Percentiles rank a stretch among this genome's conserved stretches.
phyloP scores from a whole-genome alignment of 306 rosid species.

The Castanea mollissima region DNA sequence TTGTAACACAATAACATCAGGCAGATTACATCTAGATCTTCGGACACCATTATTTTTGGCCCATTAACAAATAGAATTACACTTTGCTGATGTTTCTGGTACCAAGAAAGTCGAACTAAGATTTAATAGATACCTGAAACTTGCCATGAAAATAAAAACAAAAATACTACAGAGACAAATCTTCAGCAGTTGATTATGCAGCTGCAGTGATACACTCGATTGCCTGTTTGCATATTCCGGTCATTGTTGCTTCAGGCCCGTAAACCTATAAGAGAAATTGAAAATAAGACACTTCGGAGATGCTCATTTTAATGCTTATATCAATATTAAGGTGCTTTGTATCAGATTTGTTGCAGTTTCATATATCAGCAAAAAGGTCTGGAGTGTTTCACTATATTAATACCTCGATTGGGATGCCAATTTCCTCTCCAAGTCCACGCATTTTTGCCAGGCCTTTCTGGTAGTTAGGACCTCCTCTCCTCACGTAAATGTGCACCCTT shows the following conservation, averaged over 20 bases:
- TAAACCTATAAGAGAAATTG: constrained; percentile 57
- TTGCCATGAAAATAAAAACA: constrained; percentile 11
- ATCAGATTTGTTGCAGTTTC: not conserved
- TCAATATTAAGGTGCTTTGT: not conserved
- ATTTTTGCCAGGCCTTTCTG: constrained; percentile 86
- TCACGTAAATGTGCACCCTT: constrained; percentile 74
- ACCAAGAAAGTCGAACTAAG: constrained; percentile 12
- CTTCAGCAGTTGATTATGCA: constrained; percentile 42
- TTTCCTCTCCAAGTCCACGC: constrained; percentile 84
- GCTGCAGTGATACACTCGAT: constrained; percentile 80
- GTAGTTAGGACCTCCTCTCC: constrained; percentile 99
- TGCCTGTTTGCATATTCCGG: constrained; percentile 97
- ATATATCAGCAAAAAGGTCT: constrained; percentile 4
- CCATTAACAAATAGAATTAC: constrained; percentile 9
- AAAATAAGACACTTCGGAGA: not conserved
- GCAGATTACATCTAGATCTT: constrained; percentile 14
- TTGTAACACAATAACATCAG: constrained; percentile 15
- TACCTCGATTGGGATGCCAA: constrained; percentile 96
- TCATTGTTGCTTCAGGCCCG: constrained; percentile 98
- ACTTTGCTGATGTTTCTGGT: constrained; percentile 9
- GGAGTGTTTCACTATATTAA: not conserved
- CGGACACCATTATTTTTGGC: constrained; percentile 5
- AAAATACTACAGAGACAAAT: constrained; percentile 6
- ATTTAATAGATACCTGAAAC: constrained; percentile 20
- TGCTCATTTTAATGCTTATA: not conserved